A percentile compares a stretch with the other conserved stretches of the same genome.
Evolutionary conservation across 306 rosid genomes (phyloP).

Genomic region (Pyrus betulifolia): DNA sequence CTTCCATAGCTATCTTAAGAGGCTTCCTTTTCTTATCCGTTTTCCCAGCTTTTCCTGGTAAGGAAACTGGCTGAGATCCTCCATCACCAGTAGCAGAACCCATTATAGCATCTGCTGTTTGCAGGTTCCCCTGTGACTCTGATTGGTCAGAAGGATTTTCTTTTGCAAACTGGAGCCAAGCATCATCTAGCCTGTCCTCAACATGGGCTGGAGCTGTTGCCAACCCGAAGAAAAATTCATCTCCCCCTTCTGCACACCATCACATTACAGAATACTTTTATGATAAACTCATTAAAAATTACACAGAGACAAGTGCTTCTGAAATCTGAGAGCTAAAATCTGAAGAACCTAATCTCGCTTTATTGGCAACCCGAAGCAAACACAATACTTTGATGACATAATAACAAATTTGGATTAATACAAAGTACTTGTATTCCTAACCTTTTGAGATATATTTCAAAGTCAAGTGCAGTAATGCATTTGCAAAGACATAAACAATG

Average conservation of each 20-base stretch:
- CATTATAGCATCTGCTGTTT: conserved; percentile 49
- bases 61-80: conserved; percentile 54
- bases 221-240: conserved; percentile 77
- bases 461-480: too few relatives aligned
- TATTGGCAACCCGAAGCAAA: background rate
- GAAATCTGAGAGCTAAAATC: background rate
- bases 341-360: background rate
- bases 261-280: background rate
- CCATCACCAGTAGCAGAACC: conserved; percentile 77
- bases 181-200: conserved; percentile 82
- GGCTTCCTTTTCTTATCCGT: conserved; percentile 43
- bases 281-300: background rate
- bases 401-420: background rate
- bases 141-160: conserved; percentile 31
- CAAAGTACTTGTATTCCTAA: background rate
- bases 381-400: background rate
- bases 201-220: conserved; percentile 98
- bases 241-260: conserved; percentile 45
- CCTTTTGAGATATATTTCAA: too few relatives aligned
- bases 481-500: too few relatives aligned
- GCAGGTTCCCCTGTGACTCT: conserved; percentile 22
- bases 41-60: conserved; percentile 14
- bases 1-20: conserved; percentile 83
- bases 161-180: conserved; percentile 90
- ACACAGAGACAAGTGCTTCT: background rate